Evolutionary conservation across 164 flowering plant genomes (phyloP).

Genomic region (Cinnamomum chago): DNA sequence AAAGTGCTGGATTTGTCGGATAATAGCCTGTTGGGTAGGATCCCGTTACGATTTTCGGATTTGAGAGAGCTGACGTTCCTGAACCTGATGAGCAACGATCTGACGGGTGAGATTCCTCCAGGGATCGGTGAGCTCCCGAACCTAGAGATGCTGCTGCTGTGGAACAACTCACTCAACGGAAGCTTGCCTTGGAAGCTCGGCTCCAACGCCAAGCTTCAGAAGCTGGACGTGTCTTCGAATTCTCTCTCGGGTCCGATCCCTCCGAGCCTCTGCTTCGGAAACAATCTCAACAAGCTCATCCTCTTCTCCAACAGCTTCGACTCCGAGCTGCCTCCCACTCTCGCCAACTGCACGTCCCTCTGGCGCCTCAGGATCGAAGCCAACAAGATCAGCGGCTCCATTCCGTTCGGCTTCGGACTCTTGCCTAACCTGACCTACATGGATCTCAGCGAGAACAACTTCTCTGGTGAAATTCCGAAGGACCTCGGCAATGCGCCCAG

Average conservation of each 20-base stretch:
- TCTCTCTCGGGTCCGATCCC: constrained; percentile 73
- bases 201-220: constrained; percentile 39
- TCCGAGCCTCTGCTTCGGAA: constrained; percentile 55
- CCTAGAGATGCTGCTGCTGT: constrained; percentile 47
- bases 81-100: constrained; percentile 49
- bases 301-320: constrained; percentile 67
- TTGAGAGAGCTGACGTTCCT: constrained; percentile 42
- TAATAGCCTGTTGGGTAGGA: constrained; percentile 58
- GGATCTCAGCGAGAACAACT: constrained; percentile 65
- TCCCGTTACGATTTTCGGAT: constrained; percentile 38
- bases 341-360: constrained; percentile 62
- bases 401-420: constrained; percentile 62
- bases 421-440: constrained; percentile 55
- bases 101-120: constrained; percentile 63
- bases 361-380: constrained; percentile 51
- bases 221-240: constrained; percentile 75
- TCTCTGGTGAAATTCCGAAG: constrained; percentile 60
- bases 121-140: constrained; percentile 65
- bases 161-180: constrained; percentile 78
- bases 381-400: constrained; percentile 62
- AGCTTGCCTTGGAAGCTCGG: constrained; percentile 66
- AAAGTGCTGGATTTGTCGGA: constrained; percentile 65
- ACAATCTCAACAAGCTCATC: constrained; percentile 50
- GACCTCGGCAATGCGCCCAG: constrained; percentile 50
- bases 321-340: constrained; percentile 38